Percentiles rank a stretch among this genome's conserved stretches.
Conservation (phyloP, 2,329 filamentous ascomycete species). For the Colletotrichum sp. region DNA sequence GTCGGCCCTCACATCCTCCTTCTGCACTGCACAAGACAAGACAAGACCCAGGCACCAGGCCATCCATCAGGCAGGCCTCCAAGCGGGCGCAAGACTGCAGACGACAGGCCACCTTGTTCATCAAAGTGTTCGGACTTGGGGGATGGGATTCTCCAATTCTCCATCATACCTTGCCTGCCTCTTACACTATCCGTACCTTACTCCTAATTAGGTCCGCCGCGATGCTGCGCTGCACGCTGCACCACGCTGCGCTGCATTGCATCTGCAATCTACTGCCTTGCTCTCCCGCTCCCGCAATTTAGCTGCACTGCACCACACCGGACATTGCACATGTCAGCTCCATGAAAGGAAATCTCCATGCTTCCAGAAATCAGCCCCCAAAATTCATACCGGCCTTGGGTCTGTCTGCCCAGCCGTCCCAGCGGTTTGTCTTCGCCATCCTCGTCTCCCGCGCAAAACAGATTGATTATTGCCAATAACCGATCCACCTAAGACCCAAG, state of each 20-base stretch:
- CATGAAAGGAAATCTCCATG: background rate
- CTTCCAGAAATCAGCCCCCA: background rate
- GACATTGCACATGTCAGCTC: background rate
- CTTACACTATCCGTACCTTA: too few species aligned
- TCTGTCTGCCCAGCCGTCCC: background rate
- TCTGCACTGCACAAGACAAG: background rate
- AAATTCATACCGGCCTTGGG: background rate
- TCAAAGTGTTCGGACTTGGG: background rate
- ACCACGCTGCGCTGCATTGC: background rate
- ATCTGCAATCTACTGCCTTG: background rate
- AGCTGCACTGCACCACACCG: background rate
- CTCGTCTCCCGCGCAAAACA: background rate
- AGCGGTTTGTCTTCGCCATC: background rate
- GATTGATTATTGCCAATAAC: constrained; percentile 9
- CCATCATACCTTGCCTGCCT: background rate
- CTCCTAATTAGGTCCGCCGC: too few species aligned
- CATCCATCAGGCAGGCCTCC: background rate
- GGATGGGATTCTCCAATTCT: constrained; percentile 1
- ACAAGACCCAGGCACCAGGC: background rate
- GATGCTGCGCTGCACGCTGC: background rate
- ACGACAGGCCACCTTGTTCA: background rate
- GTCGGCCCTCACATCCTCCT: background rate
- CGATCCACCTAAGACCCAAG: background rate
- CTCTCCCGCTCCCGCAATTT: background rate
- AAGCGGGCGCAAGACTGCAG: background rate